A percentile compares a stretch with the other conserved stretches of the same genome.
These are phyloP conservation scores for Candida suzukii DNA, from an alignment of 805 yeast species.

Conservation along the genomic window DNA sequence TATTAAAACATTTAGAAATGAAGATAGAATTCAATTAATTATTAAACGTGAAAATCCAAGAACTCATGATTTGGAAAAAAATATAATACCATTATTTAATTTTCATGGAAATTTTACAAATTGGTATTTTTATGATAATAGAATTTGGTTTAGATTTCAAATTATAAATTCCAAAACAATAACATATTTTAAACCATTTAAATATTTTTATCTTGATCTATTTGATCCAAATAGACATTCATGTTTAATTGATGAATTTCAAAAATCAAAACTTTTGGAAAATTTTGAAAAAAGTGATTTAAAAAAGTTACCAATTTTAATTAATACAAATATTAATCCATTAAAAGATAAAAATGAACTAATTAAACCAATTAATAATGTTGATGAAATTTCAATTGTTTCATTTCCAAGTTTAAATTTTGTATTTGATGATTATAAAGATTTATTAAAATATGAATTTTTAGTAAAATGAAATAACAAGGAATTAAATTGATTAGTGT, in stretches of 20 bases:
- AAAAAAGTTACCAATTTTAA: background rate
- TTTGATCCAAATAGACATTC: background rate
- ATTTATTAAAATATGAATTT: background rate
- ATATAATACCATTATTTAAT: background rate
- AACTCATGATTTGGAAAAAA: background rate
- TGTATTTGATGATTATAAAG: background rate
- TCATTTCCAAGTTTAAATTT: background rate
- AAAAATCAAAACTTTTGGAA: background rate
- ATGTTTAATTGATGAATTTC: background rate
- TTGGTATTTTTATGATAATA: conserved; percentile 7
- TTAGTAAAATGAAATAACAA: background rate
- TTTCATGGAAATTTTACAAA: background rate
- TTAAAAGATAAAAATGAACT: background rate
- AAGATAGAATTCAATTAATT: background rate
- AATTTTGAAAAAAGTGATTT: background rate
- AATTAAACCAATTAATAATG: background rate
- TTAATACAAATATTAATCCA: background rate
- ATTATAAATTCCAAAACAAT: too few species aligned
- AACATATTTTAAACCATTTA: background rate
- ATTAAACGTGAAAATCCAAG: background rate
- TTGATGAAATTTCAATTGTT: background rate
- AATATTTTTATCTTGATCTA: background rate
- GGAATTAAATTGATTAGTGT: background rate
- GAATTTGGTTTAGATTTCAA: conserved; percentile 4
- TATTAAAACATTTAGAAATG: too few species aligned